Evolutionary conservation across 306 rosid species (phyloP), one percentile per base, ranked within the genome.

Genomic region (Canavalia ensiformis): DNA sequence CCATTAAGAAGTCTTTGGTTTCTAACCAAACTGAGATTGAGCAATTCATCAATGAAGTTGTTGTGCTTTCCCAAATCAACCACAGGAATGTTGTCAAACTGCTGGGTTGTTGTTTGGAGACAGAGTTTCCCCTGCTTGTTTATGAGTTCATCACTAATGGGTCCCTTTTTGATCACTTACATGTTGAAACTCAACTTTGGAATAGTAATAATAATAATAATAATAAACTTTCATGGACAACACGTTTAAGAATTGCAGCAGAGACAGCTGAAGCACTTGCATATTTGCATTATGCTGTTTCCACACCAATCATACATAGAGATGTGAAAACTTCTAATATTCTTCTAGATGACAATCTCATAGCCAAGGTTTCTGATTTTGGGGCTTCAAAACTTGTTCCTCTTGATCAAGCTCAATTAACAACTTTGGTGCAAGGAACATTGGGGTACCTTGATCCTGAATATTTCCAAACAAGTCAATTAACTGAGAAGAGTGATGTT

Each of bases 401-500:
- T 78, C 31, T 77, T 31, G 88, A 81, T 74, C 82, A 87, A 68
- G 35, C 62, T 35, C 78, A 87, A 33, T n/a, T 84, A 18, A 72
- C 68, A 2, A 87, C 90, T 1, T 44, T 81, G 76, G 84, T 81
- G 54, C 79, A 77, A 54, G 90, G 90, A 47, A 81, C 88, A 2
- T 50, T 72, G 0, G 90, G 86, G 1, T 87, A 84, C 42, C 62
- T 87, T 4, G 88, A 84, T 35, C 90, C 88, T 0, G 76, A 87
- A 42, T 84, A 84, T 58, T 30, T 84, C 18, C 63, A 72, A 1
- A 83, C 84, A 3, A 72, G 83, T 7, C 71, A 80, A 8, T 12
- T 87, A 68, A 83, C 86, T 1, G 87, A 87, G 25, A 83, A 87
- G 35, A 83, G 90, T 47, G 90, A 87, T 68, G 82, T 78, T 4